Conservation (phyloP, 805 yeast genomes). For the Wickerhamiella azymoides region DNA sequence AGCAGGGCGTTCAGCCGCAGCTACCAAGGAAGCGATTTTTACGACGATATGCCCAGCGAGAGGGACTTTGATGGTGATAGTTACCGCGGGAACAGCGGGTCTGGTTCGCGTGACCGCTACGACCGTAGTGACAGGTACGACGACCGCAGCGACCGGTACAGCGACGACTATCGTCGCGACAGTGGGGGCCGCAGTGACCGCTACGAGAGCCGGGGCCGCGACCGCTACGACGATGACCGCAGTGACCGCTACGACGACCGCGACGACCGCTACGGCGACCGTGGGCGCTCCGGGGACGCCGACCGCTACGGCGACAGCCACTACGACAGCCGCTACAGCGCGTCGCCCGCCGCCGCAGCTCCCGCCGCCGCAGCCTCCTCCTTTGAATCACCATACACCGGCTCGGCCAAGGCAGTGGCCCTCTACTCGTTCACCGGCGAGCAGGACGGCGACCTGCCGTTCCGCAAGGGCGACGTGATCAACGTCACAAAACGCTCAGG, state of each 20-base stretch:
- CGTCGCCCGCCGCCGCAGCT: background rate
- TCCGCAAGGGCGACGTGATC: constrained; percentile 88
- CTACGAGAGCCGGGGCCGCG: constrained; percentile 9
- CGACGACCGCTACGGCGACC: background rate
- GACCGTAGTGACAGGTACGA: constrained; percentile 21
- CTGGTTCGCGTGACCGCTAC: background rate
- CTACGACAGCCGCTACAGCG: background rate
- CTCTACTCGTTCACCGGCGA: constrained; percentile 81
- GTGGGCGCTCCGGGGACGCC: too few species aligned
- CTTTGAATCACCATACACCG: constrained; percentile 15
- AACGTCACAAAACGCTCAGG: constrained; percentile 75
- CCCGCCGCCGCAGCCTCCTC: background rate
- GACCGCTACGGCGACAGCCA: background rate
- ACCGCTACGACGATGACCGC: constrained; percentile 20
- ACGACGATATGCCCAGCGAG: constrained; percentile 67
- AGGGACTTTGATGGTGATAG: constrained; percentile 56
- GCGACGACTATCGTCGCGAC: constrained; percentile 20
- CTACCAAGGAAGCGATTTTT: constrained; percentile 50
- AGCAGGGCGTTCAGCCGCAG: constrained; percentile 63
- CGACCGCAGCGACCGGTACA: constrained; percentile 1
- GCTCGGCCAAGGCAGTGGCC: constrained; percentile 75
- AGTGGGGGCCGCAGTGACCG: constrained; percentile 22
- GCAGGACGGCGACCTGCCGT: constrained; percentile 83
- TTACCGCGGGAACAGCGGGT: constrained; percentile 18
- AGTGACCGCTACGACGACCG: background rate